phyloP scores from a whole-genome alignment of 2,329 filamentous ascomycete genomes.

The Ceratocystis destructans region DNA sequence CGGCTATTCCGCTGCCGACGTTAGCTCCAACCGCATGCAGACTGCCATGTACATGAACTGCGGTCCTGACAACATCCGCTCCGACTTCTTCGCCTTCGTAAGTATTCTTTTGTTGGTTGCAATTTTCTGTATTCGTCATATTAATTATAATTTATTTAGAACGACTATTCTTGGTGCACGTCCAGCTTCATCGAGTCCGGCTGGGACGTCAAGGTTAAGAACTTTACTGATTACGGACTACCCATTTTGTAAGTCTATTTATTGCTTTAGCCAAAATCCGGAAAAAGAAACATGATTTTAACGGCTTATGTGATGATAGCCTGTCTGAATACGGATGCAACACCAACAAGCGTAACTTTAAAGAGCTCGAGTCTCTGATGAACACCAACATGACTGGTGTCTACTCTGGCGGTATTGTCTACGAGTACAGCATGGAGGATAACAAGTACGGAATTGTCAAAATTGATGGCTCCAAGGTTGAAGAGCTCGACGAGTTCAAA shows the following conservation, averaged over 20 bases:
- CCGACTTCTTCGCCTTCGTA: conserved; percentile 70
- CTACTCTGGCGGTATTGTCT: conserved; percentile 92
- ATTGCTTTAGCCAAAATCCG: conserved; percentile 21
- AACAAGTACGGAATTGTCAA: conserved; percentile 70
- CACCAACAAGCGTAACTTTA: conserved; percentile 66
- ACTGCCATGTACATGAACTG: conserved; percentile 92
- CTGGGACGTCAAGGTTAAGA: conserved; percentile 80
- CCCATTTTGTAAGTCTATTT: conserved; percentile 54
- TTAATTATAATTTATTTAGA: conserved; percentile 26
- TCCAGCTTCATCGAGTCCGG: conserved; percentile 56
- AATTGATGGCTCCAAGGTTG: conserved; percentile 40
- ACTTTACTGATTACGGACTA: conserved; percentile 73
- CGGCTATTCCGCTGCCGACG: conserved; percentile 66
- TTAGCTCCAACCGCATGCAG: conserved; percentile 71
- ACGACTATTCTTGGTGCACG: conserved; percentile 80
- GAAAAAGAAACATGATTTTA: background rate
- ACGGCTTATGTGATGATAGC: conserved; percentile 25
- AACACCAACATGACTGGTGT: conserved; percentile 66
- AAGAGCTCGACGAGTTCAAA: conserved; percentile 48
- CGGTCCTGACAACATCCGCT: conserved; percentile 66
- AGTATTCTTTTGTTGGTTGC: background rate
- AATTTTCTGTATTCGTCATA: conserved; percentile 22
- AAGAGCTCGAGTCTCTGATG: conserved; percentile 71
- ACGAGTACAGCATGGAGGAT: conserved; percentile 76
- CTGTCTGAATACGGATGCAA: conserved; percentile 90